These are phyloP conservation scores for Phaeoacremonium minimum DNA, from an alignment of 2,329 filamentous ascomycete genomes.

Conservation along the genomic window DNA sequence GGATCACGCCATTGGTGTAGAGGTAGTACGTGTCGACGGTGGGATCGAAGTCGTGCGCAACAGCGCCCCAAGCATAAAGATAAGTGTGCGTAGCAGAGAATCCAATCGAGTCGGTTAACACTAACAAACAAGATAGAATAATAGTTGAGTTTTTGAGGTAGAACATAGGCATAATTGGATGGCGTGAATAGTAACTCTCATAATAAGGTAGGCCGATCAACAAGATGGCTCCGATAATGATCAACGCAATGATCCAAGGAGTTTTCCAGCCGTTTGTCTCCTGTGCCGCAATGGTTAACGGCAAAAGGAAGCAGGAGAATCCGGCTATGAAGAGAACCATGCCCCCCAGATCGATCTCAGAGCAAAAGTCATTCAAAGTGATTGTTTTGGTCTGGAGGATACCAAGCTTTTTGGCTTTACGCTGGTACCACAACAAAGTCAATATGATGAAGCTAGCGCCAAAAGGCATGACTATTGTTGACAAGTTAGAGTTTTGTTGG, in stretches of 20 bases:
- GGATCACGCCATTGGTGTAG: conserved; percentile 30
- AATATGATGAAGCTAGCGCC: conserved; percentile 43
- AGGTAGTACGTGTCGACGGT: conserved; percentile 36
- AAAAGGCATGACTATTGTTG: conserved; percentile 44
- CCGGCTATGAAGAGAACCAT: conserved; percentile 41
- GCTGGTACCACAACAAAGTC: conserved; percentile 43
- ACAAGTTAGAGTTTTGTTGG: too few species aligned
- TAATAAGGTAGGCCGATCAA: conserved; percentile 40
- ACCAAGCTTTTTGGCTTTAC: conserved; percentile 39
- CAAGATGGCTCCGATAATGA: conserved; percentile 33
- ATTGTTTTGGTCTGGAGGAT: conserved; percentile 25
- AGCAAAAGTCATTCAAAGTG: conserved; percentile 26
- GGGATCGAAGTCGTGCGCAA: conserved; percentile 32
- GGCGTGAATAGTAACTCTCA: conserved; percentile 34
- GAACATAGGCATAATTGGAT: conserved; percentile 38
- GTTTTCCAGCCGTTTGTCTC: conserved; percentile 35
- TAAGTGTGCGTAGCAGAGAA: conserved; percentile 41
- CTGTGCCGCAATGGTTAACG: conserved; percentile 37
- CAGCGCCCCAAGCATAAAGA: conserved; percentile 39
- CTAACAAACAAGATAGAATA: conserved; percentile 32
- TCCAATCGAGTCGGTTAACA: conserved; percentile 34
- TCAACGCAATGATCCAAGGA: conserved; percentile 37
- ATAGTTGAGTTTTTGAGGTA: conserved; percentile 40
- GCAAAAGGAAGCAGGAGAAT: conserved; percentile 39
- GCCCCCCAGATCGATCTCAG: conserved; percentile 32